These are phyloP conservation scores for Orbilia oligospora DNA, from an alignment of 2,329 filamentous ascomycete genomes.

Conservation along the genomic window DNA sequence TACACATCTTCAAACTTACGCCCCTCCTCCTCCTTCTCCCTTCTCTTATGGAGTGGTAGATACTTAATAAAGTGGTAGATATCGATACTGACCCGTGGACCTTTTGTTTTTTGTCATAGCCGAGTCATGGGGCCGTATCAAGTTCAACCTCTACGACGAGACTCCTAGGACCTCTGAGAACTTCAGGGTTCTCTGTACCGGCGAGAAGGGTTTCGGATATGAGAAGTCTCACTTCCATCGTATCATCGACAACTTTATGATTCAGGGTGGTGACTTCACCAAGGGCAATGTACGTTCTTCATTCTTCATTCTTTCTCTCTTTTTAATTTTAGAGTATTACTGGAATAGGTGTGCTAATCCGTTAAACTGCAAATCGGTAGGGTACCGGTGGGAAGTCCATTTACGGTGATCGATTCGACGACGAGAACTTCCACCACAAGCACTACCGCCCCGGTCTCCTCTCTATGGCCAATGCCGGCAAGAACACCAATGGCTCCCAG, in stretches of 20 bases:
- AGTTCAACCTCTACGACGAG: constrained; percentile 88
- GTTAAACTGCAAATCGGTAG: constrained; percentile 68
- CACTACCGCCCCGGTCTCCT: constrained; percentile 83
- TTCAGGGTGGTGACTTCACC: constrained; percentile 96
- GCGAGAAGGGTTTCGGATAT: constrained; percentile 86
- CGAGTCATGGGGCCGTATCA: constrained; percentile 77
- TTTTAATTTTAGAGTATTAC: no score
- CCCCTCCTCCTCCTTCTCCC: no score
- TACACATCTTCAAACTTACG: no score
- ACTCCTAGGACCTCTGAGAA: constrained; percentile 87
- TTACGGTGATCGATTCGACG: constrained; percentile 93
- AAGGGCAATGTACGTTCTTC: constrained; percentile 81
- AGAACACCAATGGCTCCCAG: constrained; percentile 88
- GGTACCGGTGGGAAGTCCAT: constrained; percentile 93
- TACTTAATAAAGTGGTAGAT: not conserved
- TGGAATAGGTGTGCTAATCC: not conserved
- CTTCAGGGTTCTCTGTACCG: constrained; percentile 87
- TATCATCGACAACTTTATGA: constrained; percentile 93
- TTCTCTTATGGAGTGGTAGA: not conserved
- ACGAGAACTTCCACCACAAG: constrained; percentile 88
- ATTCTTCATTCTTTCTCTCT: no score
- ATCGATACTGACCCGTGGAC: not conserved
- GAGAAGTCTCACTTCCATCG: constrained; percentile 88
- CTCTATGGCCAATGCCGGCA: constrained; percentile 95
- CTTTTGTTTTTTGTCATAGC: constrained; percentile 1